Percentiles rank a stretch among this genome's conserved stretches.
phyloP scores from a whole-genome alignment of 257 asterid genomes.

The Linaria vulgaris region DNA sequence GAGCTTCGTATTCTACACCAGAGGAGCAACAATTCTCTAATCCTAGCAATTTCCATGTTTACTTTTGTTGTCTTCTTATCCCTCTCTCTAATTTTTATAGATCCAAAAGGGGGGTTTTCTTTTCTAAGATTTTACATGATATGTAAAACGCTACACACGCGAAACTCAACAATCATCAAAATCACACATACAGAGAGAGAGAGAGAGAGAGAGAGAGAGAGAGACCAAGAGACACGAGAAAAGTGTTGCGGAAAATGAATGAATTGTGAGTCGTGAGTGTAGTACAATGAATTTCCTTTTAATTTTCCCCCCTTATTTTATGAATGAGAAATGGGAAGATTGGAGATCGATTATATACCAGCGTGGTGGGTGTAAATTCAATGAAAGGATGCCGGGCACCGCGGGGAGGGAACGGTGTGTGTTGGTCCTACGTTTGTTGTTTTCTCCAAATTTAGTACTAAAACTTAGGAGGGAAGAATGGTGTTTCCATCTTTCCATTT shows the following conservation, averaged over 20 bases:
- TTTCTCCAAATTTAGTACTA: too few relatives aligned
- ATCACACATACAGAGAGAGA: conserved; percentile 6
- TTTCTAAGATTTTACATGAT: conserved; percentile 19
- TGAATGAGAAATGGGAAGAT: too few relatives aligned
- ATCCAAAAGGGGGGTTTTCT: conserved; percentile 14
- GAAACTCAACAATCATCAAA: conserved; percentile 29
- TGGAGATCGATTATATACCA: too few relatives aligned
- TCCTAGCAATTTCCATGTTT: conserved; percentile 61
- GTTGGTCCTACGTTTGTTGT: too few relatives aligned
- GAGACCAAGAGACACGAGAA: too few relatives aligned
- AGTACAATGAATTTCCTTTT: background rate
- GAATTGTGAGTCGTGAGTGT: background rate
- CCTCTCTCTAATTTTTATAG: background rate
- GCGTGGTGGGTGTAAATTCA: too few relatives aligned
- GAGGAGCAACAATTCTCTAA: conserved; percentile 49
- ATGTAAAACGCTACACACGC: background rate
- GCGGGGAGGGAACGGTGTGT: too few relatives aligned
- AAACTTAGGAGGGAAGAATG: too few relatives aligned
- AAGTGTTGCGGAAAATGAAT: background rate
- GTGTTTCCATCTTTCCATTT: too few relatives aligned
- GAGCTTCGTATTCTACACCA: conserved; percentile 40
- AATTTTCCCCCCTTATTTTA: too few relatives aligned
- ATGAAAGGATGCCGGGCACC: too few relatives aligned
- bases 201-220: background rate
- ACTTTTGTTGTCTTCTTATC: conserved; percentile 14